Conservation (phyloP, 1,284 basidiomycete genomes). For the Ustilago tritici region DNA sequence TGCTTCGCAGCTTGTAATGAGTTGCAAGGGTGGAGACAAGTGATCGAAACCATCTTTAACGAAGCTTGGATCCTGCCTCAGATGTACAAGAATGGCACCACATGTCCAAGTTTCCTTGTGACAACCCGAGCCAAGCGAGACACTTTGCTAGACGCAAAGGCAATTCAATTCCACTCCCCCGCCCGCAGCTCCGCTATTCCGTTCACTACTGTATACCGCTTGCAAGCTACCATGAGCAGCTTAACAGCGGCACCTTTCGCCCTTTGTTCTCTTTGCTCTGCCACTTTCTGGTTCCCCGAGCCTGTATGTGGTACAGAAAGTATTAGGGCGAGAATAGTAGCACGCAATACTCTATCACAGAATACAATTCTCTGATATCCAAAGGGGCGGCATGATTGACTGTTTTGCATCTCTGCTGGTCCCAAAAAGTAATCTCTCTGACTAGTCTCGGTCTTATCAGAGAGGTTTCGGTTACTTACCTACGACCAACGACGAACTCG, state of each 20-base stretch:
- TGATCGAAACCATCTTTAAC: not conserved
- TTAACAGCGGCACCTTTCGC: not conserved
- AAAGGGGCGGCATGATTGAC: no score
- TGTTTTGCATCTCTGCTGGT: no score
- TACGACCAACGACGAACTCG: no score
- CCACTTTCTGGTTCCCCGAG: no score
- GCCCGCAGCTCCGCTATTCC: slow-evolving; percentile 28
- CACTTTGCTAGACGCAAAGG: slow-evolving; percentile 8
- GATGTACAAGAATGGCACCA: not conserved
- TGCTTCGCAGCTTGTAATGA: no score
- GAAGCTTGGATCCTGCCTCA: not conserved
- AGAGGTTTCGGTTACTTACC: no score
- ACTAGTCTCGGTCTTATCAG: no score
- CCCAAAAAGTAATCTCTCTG: no score
- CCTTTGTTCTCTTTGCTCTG: no score
- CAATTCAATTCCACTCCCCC: slow-evolving; percentile 40
- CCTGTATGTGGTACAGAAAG: no score
- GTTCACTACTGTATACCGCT: not conserved
- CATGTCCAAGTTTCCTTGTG: not conserved
- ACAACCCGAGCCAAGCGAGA: not conserved
- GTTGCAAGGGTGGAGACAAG: not conserved
- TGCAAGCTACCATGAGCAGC: not conserved
- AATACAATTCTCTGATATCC: no score
- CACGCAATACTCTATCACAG: not conserved
- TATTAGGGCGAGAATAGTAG: not conserved